Conservation (phyloP, 2,329 filamentous ascomycete species). For the Orbilia oligospora region DNA sequence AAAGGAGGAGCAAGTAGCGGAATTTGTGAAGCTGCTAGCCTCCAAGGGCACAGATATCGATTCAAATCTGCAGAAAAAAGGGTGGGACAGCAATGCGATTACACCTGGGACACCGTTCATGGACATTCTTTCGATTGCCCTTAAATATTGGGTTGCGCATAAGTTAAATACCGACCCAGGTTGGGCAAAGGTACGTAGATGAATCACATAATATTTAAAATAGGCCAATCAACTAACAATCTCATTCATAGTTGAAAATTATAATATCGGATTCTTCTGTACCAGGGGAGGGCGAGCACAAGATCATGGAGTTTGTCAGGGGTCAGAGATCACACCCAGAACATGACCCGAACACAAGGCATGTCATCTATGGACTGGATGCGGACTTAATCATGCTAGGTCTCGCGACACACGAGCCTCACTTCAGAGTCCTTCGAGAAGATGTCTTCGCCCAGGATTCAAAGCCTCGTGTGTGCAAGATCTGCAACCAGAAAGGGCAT, state of each 20-base stretch:
- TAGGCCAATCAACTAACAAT: slow-evolving; percentile 62
- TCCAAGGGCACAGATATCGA: slow-evolving; percentile 78
- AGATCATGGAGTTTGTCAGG: slow-evolving; percentile 98
- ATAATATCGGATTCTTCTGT: slow-evolving; percentile 99
- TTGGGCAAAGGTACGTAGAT: slow-evolving; percentile 78
- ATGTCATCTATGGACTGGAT: slow-evolving; percentile 98
- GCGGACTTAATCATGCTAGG: slow-evolving; percentile 99
- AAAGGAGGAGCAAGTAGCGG: slow-evolving; percentile 90
- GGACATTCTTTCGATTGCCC: slow-evolving; percentile 89
- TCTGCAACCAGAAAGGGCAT: slow-evolving; percentile 94
- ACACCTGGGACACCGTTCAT: slow-evolving; percentile 87
- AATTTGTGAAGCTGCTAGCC: slow-evolving; percentile 86
- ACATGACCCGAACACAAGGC: slow-evolving; percentile 95
- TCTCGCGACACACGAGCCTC: slow-evolving; percentile 94
- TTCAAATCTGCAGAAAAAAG: slow-evolving; percentile 82
- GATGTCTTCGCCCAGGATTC: slow-evolving; percentile 95
- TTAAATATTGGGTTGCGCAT: slow-evolving; percentile 97
- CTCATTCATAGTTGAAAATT: slow-evolving; percentile 77
- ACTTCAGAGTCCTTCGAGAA: slow-evolving; percentile 95
- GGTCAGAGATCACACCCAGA: slow-evolving; percentile 91
- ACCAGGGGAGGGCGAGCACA: slow-evolving; percentile 97
- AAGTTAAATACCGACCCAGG: slow-evolving; percentile 97
- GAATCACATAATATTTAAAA: neutral
- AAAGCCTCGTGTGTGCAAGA: slow-evolving; percentile 83
- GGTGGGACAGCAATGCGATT: slow-evolving; percentile 83